These are phyloP conservation scores for Myxozyma melibiosi DNA, from an alignment of 805 yeast species.

Conservation along the genomic window DNA sequence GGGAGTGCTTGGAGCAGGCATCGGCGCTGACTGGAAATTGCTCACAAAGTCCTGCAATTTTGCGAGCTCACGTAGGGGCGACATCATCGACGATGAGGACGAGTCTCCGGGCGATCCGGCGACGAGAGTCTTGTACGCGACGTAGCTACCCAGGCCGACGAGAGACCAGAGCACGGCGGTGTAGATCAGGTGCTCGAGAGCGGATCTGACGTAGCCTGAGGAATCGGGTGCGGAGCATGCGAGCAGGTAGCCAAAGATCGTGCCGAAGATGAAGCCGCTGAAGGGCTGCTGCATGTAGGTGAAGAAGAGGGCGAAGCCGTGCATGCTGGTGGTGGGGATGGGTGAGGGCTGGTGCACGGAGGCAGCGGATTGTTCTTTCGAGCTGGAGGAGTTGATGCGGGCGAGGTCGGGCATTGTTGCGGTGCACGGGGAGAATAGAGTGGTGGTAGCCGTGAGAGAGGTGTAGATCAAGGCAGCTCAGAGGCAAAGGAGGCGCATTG, in stretches of 20 bases:
- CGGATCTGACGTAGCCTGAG: not conserved
- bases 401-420: too few relatives aligned
- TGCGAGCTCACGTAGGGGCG: not conserved
- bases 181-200: conserved; percentile 1
- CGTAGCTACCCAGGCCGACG: not conserved
- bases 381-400: too few relatives aligned
- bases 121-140: not conserved
- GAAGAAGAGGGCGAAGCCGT: not conserved
- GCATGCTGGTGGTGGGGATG: too few relatives aligned
- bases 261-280: conserved; percentile 12
- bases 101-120: not conserved
- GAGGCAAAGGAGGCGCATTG: too few relatives aligned
- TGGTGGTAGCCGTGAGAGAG: too few relatives aligned
- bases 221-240: conserved; percentile 13
- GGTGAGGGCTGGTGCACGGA: not conserved
- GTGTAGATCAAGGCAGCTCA: too few relatives aligned
- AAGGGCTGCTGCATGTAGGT: conserved; percentile 5
- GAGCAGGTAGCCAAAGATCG: conserved; percentile 20
- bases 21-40: not conserved
- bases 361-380: too few relatives aligned
- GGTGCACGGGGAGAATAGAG: too few relatives aligned
- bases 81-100: not conserved
- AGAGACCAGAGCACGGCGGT: conserved; percentile 11
- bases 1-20: not conserved
- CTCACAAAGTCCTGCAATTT: not conserved